A percentile compares a stretch with the other conserved stretches of the same genome.
These are phyloP conservation scores for Paxillus rubicundulus DNA, from an alignment of 768 basidiomycete genomes.

Conservation along the genomic window DNA sequence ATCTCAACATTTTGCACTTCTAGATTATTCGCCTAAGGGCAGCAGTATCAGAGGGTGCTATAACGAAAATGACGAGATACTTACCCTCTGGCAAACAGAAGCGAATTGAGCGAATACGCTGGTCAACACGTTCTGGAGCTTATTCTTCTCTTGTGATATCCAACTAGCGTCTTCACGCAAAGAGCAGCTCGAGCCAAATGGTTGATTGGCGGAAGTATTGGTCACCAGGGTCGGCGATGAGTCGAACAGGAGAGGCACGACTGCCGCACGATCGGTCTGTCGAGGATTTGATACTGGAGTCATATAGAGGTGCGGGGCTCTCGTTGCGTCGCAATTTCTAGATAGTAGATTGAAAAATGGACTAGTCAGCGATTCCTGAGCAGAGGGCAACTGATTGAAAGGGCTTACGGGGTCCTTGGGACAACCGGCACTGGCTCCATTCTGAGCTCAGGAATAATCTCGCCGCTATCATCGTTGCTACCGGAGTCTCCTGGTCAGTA, in stretches of 20 bases:
- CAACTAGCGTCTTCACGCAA: conserved; percentile 2
- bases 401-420: conserved; percentile 21
- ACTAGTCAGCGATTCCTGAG: background rate
- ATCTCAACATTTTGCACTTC: conserved; percentile 14
- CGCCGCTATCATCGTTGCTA: background rate
- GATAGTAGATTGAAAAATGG: background rate
- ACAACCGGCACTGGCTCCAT: background rate
- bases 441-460: background rate
- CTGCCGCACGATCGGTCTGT: background rate
- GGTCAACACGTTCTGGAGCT: conserved; percentile 11
- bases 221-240: conserved; percentile 8
- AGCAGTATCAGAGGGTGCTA: background rate
- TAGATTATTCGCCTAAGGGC: conserved; percentile 14
- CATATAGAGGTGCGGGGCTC: conserved; percentile 23
- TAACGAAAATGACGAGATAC: background rate
- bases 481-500: background rate
- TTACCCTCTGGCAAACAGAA: conserved; percentile 11
- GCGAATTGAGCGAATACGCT: conserved; percentile 13
- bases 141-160: conserved; percentile 16
- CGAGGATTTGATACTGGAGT: conserved; percentile 27
- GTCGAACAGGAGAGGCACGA: background rate
- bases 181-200: background rate
- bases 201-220: background rate
- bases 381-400: background rate
- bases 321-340: conserved; percentile 12